phyloP scores from a whole-genome alignment of 208 protist genomes.

The Leishmania aethiopica region DNA sequence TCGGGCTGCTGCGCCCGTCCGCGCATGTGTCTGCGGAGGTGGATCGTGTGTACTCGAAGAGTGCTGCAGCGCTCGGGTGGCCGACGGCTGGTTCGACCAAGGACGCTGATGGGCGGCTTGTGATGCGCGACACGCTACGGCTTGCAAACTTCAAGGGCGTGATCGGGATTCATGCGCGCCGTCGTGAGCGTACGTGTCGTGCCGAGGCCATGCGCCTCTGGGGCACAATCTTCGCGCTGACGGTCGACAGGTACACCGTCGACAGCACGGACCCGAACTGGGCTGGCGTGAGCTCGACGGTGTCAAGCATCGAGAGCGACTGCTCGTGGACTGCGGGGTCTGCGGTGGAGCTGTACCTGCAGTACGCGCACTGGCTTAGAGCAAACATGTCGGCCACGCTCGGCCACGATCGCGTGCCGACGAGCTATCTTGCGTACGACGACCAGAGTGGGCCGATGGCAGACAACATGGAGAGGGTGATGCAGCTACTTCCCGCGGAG shows the following conservation, averaged over 20 bases:
- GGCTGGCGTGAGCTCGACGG: not conserved
- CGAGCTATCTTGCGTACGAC: slow-evolving; percentile 18
- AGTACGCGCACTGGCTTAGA: not conserved
- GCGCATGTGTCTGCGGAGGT: slow-evolving; percentile 11
- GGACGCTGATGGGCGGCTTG: not conserved
- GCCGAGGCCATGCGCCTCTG: not conserved
- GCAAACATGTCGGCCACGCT: not conserved
- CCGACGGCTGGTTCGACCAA: not conserved
- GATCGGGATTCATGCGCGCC: slow-evolving; percentile 18
- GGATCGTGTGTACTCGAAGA: slow-evolving; percentile 12
- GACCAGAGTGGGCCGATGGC: slow-evolving; percentile 14
- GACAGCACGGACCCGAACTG: not conserved
- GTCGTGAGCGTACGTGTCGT: slow-evolving; percentile 21
- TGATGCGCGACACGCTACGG: slow-evolving; percentile 17
- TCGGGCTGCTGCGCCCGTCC: slow-evolving; percentile 26
- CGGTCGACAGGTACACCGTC: slow-evolving; percentile 1
- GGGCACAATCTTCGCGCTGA: slow-evolving; percentile 2
- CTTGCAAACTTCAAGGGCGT: slow-evolving; percentile 1
- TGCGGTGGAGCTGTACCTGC: not conserved
- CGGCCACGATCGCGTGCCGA: not conserved
- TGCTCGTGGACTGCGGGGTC: slow-evolving; percentile 15
- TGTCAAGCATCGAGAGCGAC: slow-evolving; percentile 8
- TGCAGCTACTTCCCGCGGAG: not conserved
- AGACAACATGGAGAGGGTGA: slow-evolving; percentile 4
- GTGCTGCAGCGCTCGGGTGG: slow-evolving; percentile 7